These are phyloP conservation scores for Sicyos baderoa DNA, from an alignment of 306 rosid species.

Conservation along the genomic window DNA sequence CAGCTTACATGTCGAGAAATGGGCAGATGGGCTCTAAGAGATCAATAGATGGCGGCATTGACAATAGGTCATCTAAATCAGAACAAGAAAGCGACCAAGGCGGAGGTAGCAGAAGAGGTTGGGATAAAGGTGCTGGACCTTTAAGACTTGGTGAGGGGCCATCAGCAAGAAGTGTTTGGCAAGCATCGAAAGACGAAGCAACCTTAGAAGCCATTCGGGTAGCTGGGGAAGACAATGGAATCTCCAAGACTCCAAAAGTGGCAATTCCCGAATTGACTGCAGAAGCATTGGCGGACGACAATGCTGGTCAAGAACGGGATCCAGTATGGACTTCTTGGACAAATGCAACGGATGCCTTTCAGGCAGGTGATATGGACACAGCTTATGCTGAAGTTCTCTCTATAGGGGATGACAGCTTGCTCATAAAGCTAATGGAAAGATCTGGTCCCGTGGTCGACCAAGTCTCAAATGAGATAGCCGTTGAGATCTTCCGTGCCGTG, in stretches of 20 bases:
- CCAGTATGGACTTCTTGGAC: conserved; percentile 85
- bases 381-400: conserved; percentile 79
- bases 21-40: conserved; percentile 74
- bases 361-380: conserved; percentile 68
- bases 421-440: conserved; percentile 84
- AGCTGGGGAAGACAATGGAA: conserved; percentile 84
- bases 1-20: conserved; percentile 64
- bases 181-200: conserved; percentile 97
- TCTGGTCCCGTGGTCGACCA: conserved; percentile 85
- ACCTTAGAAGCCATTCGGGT: conserved; percentile 92
- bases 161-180: conserved; percentile 99
- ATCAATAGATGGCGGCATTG: conserved; percentile 52
- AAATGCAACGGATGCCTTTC: conserved; percentile 91
- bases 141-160: conserved; percentile 90
- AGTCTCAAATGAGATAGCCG: conserved; percentile 61
- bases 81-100: conserved; percentile 68
- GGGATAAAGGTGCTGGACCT: conserved; percentile 79
- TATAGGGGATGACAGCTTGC: conserved; percentile 73
- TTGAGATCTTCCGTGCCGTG: conserved; percentile 62
- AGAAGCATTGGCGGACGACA: conserved; percentile 71
- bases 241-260: conserved; percentile 64
- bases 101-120: conserved; percentile 71
- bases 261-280: conserved; percentile 77
- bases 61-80: conserved; percentile 78
- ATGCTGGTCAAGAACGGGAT: conserved; percentile 63